Base-by-base conservation (phyloP, 352 stramenopile genomes). In the Halophytophthora batemanensis region DNA sequence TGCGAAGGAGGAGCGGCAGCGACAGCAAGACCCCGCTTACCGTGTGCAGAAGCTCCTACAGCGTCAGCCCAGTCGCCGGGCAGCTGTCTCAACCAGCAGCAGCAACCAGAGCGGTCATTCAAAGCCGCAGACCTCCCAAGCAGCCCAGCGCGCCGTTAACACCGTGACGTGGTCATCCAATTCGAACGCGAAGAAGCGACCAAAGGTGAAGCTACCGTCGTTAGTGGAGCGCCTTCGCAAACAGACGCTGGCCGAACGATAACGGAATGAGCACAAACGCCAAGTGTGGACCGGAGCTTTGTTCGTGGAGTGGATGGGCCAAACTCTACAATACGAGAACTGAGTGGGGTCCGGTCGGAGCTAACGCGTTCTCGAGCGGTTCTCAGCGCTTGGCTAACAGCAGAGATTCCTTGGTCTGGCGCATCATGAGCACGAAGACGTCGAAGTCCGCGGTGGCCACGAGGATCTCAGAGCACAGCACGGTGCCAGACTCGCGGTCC, bases 361-460 rank as follows among this genome's bases (percentile, higher is more conserved):
- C 25, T 4, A 8, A 31, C 35, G 17, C 6, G 13, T 40, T 31
- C 4, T 31, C 25, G 25, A 8, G 25, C 8, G 25, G 4, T 5
- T 25, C 28, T 56, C 45, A 78, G 36, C 51, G 54, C 46, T 89
- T 86, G 15, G 75, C 73, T 43, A 87, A 59, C 48, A 71, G 29
- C 50, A 82, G 62, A 0, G 78, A 72, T 49, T 90, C 73, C 53
- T 87, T 90, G 6, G 77, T 87, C 58, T 90, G 80, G 33, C 82
- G 80, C 80, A 90, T 90, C 80, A 90, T 90, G 44, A 88, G 35
- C 23, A 90, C 80, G 44, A 88, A 90, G 29, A 90, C 80, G 44
- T 88, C 77, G 54, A 90, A 88, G 62, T 90, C 80, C 12, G 73
- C 77, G 10, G 80, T 90, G 12, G 80, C 80, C 10, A 88, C 75